Evolutionary conservation across 495 filamentous ascomycete species (phyloP).

Genomic region (Tuber aestivum): DNA sequence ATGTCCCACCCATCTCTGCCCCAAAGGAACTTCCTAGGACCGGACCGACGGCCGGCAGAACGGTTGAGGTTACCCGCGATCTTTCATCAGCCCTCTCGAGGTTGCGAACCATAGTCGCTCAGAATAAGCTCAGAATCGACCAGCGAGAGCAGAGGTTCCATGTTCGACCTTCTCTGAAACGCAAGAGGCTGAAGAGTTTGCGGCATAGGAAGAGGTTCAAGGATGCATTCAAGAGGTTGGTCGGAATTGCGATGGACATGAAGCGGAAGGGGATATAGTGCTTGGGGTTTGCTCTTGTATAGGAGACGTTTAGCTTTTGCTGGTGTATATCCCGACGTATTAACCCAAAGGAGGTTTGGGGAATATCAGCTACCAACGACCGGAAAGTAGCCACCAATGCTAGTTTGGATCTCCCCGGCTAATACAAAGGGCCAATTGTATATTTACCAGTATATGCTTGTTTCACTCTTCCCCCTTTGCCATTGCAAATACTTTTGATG

Average conservation of each 20-base stretch:
- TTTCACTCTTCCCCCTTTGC: background rate
- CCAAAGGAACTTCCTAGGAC: slow-evolving; percentile 44
- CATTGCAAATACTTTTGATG: background rate
- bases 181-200: slow-evolving; percentile 62
- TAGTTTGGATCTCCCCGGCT: background rate
- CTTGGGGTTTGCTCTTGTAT: background rate
- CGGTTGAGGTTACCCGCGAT: slow-evolving; percentile 53
- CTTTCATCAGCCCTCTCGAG: slow-evolving; percentile 52
- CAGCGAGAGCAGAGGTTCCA: slow-evolving; percentile 55
- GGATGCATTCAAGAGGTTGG: slow-evolving; percentile 56
- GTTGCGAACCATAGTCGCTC: slow-evolving; percentile 47
- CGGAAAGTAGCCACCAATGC: background rate
- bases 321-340: background rate
- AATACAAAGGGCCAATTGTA: background rate
- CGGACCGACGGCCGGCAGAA: slow-evolving; percentile 55
- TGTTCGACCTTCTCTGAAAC: slow-evolving; percentile 66
- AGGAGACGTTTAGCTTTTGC: background rate
- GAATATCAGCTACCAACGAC: background rate
- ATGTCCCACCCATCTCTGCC: background rate
- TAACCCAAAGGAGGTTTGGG: background rate
- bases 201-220: slow-evolving; percentile 63
- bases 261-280: slow-evolving; percentile 66
- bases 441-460: background rate
- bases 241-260: slow-evolving; percentile 58
- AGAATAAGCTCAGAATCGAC: slow-evolving; percentile 55